Base-by-base conservation (phyloP, 1,284 basidiomycete genomes). In the Moesziomyces sp. region DNA sequence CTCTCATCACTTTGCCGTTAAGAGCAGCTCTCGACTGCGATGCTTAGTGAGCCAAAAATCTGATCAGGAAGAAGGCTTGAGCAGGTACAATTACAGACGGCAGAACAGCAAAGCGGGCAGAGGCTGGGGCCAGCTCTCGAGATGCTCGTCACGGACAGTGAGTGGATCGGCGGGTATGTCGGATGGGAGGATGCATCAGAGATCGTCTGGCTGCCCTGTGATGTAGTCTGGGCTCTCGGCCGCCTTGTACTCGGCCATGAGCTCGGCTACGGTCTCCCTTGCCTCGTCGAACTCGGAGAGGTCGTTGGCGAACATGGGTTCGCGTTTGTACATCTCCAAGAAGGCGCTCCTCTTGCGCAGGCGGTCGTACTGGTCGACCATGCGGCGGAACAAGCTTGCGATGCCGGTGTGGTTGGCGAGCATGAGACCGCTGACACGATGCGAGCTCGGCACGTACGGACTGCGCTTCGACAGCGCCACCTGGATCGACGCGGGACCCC, bases 341-440 rank as follows among this genome's bases (percentile, higher is more conserved):
- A 97, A 99, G 2, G 96, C 97, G 81, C 97, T 97, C 50, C 93
- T 88, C 85, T 91, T 93, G 64, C 90, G 87, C 52, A 99, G 87
- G 53, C 90, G 88, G 83, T 98, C 96, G 84, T 94, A 99, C 84
- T 98, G 96, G 84, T 96, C 92, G 55, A 98, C 86, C 90, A 95
- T 97, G 8, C 94, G 90, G 84, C 95, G 94, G 88, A 99, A 97
- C 46, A 83, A 56, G 49, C 77, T 77, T 6, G 93, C 93, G 69
- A 99, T 94, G 77, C 94, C 95, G 7, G 97, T 99, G 84, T 99
- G 96, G 81, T 99, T 99, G 14, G 96, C 97, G 56, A 99, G 89
- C 97, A 99, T 99, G 64, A 99, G 88, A 0, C 97, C 97, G 84
- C 93, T 97, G 61, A 97, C 96, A 24, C 93, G 96, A 67, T 85